Conservation (phyloP, 108 stramenopile genomes). For the Fragilaria crotonensis region DNA sequence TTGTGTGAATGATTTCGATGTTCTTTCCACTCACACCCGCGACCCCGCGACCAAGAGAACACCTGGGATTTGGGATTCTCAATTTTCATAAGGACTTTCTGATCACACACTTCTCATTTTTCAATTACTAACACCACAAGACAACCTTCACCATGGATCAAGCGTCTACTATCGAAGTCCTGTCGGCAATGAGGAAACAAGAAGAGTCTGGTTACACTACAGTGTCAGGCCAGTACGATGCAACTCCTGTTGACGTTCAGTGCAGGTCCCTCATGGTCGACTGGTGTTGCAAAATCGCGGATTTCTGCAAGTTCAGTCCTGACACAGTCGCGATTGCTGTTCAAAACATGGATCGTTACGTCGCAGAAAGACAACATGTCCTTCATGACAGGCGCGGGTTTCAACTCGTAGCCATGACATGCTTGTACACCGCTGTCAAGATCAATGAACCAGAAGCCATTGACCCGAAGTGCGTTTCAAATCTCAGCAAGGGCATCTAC, state of each 20-base stretch:
- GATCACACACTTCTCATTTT: too few relatives aligned
- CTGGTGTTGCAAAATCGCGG: slow-evolving; percentile 55
- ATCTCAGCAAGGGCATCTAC: slow-evolving; percentile 6
- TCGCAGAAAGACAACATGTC: slow-evolving; percentile 10
- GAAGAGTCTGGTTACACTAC: background rate
- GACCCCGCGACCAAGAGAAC: too few relatives aligned
- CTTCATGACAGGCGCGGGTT: slow-evolving; percentile 9
- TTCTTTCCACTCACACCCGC: too few relatives aligned
- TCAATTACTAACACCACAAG: too few relatives aligned
- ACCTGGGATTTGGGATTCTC: too few relatives aligned
- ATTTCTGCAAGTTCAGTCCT: slow-evolving; percentile 39
- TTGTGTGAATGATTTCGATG: too few relatives aligned
- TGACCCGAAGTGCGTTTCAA: background rate
- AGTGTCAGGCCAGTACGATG: background rate
- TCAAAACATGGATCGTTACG: slow-evolving; percentile 57
- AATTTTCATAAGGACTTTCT: too few relatives aligned
- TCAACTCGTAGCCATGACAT: slow-evolving; percentile 50
- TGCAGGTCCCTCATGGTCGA: slow-evolving; percentile 39
- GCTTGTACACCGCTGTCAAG: slow-evolving; percentile 56
- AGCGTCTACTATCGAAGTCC: background rate
- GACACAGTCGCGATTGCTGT: slow-evolving; percentile 54
- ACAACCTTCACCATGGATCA: too few relatives aligned
- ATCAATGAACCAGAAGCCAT: slow-evolving; percentile 27
- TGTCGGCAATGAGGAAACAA: background rate
- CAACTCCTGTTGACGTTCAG: slow-evolving; percentile 17